phyloP scores from a whole-genome alignment of 2,329 filamentous ascomycete species.

The Ophiosphaerella herpotricha region DNA sequence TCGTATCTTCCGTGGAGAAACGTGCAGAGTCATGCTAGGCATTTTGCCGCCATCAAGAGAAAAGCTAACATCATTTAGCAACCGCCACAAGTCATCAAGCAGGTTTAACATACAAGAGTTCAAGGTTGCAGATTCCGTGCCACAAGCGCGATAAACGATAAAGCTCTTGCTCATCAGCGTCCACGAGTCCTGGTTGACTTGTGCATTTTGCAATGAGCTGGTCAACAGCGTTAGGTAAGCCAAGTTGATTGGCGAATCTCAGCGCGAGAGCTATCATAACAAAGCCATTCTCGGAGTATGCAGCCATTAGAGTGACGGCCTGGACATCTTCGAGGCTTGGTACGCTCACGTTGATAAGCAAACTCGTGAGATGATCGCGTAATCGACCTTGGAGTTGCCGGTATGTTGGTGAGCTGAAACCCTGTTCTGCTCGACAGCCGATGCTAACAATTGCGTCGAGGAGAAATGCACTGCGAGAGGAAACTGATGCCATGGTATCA shows the following conservation, averaged over 20 bases:
- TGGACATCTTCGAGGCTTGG: conserved; percentile 57
- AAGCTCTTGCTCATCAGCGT: conserved; percentile 39
- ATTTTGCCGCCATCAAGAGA: conserved; percentile 53
- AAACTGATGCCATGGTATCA: conserved; percentile 54
- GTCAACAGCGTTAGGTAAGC: conserved; percentile 46
- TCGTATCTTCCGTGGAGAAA: conserved; percentile 51
- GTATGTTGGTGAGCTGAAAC: conserved; percentile 47
- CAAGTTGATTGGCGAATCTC: conserved; percentile 56
- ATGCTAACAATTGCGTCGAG: conserved; percentile 59
- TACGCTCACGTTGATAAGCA: conserved; percentile 49
- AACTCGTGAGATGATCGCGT: conserved; percentile 51
- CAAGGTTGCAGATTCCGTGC: conserved; percentile 59
- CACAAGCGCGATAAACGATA: conserved; percentile 51
- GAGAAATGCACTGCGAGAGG: conserved; percentile 54
- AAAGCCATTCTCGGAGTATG: conserved; percentile 59
- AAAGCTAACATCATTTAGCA: conserved; percentile 38
- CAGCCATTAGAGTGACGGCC: conserved; percentile 57
- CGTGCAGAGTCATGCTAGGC: conserved; percentile 43
- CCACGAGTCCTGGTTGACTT: not conserved
- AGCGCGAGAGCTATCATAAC: conserved; percentile 57
- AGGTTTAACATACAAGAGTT: conserved; percentile 45
- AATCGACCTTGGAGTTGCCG: conserved; percentile 37
- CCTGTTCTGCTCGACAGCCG: conserved; percentile 56
- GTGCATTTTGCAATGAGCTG: conserved; percentile 43
- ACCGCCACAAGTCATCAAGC: no score